Evolutionary conservation across 495 filamentous ascomycete genomes (phyloP), one percentile per base, ranked within the genome.

Genomic region (Aspergillus cavernicola): DNA sequence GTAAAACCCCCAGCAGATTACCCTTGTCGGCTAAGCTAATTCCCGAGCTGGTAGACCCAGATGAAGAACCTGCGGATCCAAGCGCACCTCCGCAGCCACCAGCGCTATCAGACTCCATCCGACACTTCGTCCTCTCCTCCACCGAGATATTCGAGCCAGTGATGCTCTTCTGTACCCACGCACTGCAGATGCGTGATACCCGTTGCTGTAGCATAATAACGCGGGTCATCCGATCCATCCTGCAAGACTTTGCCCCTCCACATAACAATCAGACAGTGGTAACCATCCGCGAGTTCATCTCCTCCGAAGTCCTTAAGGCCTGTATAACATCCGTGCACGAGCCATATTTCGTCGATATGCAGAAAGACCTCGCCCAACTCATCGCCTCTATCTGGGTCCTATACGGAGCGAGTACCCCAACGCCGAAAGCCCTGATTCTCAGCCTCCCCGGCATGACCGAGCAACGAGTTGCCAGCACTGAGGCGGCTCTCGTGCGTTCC

Each of bases 281-380:
- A 2, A 85, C 84, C 28, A 92, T 97, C 51, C 87, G 91, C 55
- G 91, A 97, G 62, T 99, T 93, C 59, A 91, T 97, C 59, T 87
- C 79, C 52, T 85, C 80, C 23, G 89, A 95, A 54, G 89, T 92
- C 4, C 77, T 95, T 19, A 87, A 85, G 71, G 84, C 87, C 0
- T 88, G 85, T 55, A 88, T 95, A 67, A 86, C 89, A 18, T 92
- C 88, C 12, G 79, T 99, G 26, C 86, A 97, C 67, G 93, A 97
- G 50, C 82, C 90, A 1, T 97, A 97, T 64, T 97, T 97, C 59
- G 92, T 96, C 35, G 93, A 99, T 52, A 82, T 92, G 62, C 93
- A 99, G 61, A 95, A 90, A 66, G 93, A 97, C 31, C 80, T 97
- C 9, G 93, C 90, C 12, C 78, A 84, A 29, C 79, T 96, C 4